Evolutionary conservation across 2,329 filamentous ascomycete species (phyloP), one percentile per base, ranked within the genome.

Genomic region (Ophiocordyceps australis): DNA sequence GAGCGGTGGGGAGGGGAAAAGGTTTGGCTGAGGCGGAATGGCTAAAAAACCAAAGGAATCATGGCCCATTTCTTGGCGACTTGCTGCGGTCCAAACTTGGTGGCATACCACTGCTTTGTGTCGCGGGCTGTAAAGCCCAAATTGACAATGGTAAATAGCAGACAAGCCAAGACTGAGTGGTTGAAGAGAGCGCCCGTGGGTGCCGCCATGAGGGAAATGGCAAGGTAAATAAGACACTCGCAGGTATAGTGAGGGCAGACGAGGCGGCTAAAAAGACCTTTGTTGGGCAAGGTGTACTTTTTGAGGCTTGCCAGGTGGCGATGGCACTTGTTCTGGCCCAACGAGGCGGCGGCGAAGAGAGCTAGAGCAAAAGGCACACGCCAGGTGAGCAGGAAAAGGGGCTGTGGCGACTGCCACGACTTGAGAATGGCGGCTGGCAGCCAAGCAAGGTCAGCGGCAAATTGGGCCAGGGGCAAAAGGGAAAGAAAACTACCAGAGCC

Each of bases 221-320:
- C 65, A 13, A 83, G 43, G 46, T 98, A 95, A 30, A 94, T 69
- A 21, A 77, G 45, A 43, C 80, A 85, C 53, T 95, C 89, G 41
- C 76, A 81, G 4, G 78, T 78, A 49, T 95, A 98, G 51, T 98
- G 89, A 12, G 89, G 83, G 38, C 79, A 91, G 20, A 94, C 52
- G 14, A 91, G 49, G 30, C 61, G 57, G 23, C 58, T 57, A 48
- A 95, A 98, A 30, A 77, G 52, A 3, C 74, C 73, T 31, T 76
- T 63, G 3, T 63, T 55, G 0, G 86, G 86, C 14, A 95, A 59
- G 9, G 77, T 78, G 50, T 98, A 95, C 43, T 83, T 86, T 43
- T 70, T 67, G 31, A 89, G 53, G 20, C 65, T 63, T 22, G 73
- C 69, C 13, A 89, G 62, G 38, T 85, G 61, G 28, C 53, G 52